A percentile compares a stretch with the other conserved stretches of the same genome.
Evolutionary conservation across 768 basidiomycete genomes (phyloP).

Genomic region (Termitomyces heimii): DNA sequence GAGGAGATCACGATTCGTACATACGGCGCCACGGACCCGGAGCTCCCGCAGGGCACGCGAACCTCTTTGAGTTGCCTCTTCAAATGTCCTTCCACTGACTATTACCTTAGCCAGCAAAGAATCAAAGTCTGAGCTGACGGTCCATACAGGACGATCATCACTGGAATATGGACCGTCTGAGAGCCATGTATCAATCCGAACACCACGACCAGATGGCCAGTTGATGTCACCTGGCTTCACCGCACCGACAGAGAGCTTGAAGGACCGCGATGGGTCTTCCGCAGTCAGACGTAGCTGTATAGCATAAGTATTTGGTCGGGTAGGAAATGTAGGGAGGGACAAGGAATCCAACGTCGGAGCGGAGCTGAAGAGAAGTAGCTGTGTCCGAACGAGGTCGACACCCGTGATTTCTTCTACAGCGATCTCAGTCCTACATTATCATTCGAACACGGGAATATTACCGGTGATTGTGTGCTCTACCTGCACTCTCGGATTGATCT

Average conservation of each 20-base stretch:
- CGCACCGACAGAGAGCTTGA: conserved; percentile 83
- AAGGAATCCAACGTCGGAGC: conserved; percentile 66
- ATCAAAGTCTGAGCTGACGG: conserved; percentile 73
- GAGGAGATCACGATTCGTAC: conserved; percentile 27
- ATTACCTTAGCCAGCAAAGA: conserved; percentile 84
- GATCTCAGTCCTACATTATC: not conserved
- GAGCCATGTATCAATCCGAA: conserved; percentile 85
- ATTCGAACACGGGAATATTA: conserved; percentile 20
- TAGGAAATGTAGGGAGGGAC: conserved; percentile 64
- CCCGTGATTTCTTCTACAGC: conserved; percentile 78
- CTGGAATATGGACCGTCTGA: conserved; percentile 51
- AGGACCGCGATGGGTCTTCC: conserved; percentile 71
- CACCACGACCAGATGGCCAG: conserved; percentile 79
- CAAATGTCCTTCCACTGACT: conserved; percentile 73
- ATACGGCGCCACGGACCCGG: conserved; percentile 54
- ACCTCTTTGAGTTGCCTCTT: conserved; percentile 81
- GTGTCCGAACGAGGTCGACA: conserved; percentile 84
- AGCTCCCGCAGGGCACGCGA: conserved; percentile 78
- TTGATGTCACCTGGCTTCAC: conserved; percentile 65
- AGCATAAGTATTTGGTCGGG: conserved; percentile 62
- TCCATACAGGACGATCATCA: conserved; percentile 28
- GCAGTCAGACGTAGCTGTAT: conserved; percentile 89
- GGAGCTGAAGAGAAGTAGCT: conserved; percentile 76
- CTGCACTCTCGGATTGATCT: conserved; percentile 56
- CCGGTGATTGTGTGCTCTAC: conserved; percentile 93